Base-by-base conservation (phyloP, 2,329 filamentous ascomycete genomes). In the Aspergillus melleus region DNA sequence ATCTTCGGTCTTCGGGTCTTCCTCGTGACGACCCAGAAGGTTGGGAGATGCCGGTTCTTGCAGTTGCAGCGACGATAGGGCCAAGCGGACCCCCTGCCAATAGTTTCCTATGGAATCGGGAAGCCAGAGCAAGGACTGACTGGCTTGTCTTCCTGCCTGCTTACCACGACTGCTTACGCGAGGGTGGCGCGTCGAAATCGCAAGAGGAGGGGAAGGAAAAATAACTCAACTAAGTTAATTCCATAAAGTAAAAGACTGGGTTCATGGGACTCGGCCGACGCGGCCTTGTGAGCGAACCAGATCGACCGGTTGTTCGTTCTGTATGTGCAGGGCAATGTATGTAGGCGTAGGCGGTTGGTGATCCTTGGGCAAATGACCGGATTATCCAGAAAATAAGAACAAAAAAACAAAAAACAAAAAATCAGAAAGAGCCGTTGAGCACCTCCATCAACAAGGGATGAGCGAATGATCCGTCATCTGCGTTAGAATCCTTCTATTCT, bases 391-490 rank as follows among this genome's bases (percentile, higher is more conserved):
- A 29, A 29, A 8, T 1, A 8, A 9, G 6, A 26, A 8, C 2
- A 30, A 26, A 26, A 26, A 26, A 4, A 26, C 10, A 12, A 14
- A 2, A 12, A 47, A 47, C 22, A 16, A 4, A 4, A 14, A 12
- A 47, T 14, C 2, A 16, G 9, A 19, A 19, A 9, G 44, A 24
- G 9, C 44, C 44, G 44, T 47, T 47, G 19, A 47, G 22, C 44
- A 22, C 44, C 20, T 5, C 44, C 9, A 22, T 14, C 36, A 42
- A n/a, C 36, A 42, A 42, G 36, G 16, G 36, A 42, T 42, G 36
- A 22, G 24, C 3, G 52, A 39, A 49, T 59, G 46, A 51, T 30
- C 52, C 22, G 46, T 59, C 57, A 55, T 22, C 52, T 51, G 57
- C 30, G 9, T 32, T n/a, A 4, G 11, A 47, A 26, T 4, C 24